Percentiles rank a stretch among this genome's conserved stretches.
phyloP scores from a whole-genome alignment of 2,329 filamentous ascomycete genomes.

The Clonostachys solani region DNA sequence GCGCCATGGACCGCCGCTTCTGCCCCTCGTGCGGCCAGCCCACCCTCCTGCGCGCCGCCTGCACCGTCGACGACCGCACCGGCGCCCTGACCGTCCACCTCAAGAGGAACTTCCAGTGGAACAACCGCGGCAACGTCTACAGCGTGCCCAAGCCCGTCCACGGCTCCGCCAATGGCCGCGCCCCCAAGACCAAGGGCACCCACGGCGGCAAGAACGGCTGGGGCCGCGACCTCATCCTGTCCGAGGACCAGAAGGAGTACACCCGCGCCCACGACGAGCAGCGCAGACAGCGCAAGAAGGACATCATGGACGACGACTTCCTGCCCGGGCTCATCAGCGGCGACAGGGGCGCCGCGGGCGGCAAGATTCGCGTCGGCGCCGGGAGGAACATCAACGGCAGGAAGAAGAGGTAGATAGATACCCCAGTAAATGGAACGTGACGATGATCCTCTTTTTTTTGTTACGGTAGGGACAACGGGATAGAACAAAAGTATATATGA shows the following conservation, averaged over 20 bases:
- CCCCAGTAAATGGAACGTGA: background rate
- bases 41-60: conserved; percentile 79
- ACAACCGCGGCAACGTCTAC: conserved; percentile 86
- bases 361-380: conserved; percentile 75
- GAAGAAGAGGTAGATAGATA: conserved; percentile 44
- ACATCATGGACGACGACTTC: conserved; percentile 95
- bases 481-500: too few relatives aligned
- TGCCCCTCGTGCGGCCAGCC: conserved; percentile 87
- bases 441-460: too few relatives aligned
- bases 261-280: conserved; percentile 57
- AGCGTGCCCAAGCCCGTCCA: conserved; percentile 88
- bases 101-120: conserved; percentile 95
- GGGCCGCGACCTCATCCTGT: conserved; percentile 78
- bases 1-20: conserved; percentile 85
- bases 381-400: conserved; percentile 82
- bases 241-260: conserved; percentile 97
- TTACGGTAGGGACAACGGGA: too few relatives aligned
- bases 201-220: conserved; percentile 83
- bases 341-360: conserved; percentile 55
- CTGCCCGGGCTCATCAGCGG: conserved; percentile 82
- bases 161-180: conserved; percentile 76
- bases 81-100: conserved; percentile 84
- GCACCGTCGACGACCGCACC: conserved; percentile 68
- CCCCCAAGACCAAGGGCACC: conserved; percentile 29
- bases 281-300: conserved; percentile 64